These are phyloP conservation scores for Populus tremula DNA, from an alignment of 345 rosid species.

Conservation along the genomic window DNA sequence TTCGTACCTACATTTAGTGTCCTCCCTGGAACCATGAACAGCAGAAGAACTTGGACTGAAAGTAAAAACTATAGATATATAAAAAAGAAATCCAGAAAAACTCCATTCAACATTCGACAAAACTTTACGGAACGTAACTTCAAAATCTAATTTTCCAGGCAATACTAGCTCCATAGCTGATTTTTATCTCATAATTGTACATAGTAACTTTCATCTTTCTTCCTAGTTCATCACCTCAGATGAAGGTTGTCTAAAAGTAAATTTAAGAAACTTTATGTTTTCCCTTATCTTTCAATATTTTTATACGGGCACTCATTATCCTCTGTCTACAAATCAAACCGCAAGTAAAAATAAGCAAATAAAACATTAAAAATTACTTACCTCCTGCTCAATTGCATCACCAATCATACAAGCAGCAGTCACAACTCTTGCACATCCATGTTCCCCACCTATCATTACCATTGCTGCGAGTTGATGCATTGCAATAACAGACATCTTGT, in stretches of 20 bases:
- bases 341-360: conserved; percentile 15
- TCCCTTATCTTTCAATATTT: not conserved
- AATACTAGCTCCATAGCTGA: not conserved
- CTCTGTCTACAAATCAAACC: not conserved
- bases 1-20: not conserved
- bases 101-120: not conserved
- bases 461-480: conserved; percentile 81
- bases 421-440: conserved; percentile 68
- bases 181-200: not conserved
- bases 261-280: not conserved
- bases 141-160: not conserved
- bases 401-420: conserved; percentile 74
- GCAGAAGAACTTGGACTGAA: not conserved
- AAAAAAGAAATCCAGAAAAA: not conserved
- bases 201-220: not conserved
- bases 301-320: not conserved
- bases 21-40: not conserved
- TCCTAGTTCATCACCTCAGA: not conserved
- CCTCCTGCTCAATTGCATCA: conserved; percentile 97
- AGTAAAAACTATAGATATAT: not conserved
- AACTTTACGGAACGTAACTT: not conserved
- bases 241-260: not conserved
- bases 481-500: conserved; percentile 85
- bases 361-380: conserved; percentile 24
- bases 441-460: conserved; percentile 77